Evolutionary conservation across 768 basidiomycete species (phyloP).

Genomic region (Suillus tomentosus): DNA sequence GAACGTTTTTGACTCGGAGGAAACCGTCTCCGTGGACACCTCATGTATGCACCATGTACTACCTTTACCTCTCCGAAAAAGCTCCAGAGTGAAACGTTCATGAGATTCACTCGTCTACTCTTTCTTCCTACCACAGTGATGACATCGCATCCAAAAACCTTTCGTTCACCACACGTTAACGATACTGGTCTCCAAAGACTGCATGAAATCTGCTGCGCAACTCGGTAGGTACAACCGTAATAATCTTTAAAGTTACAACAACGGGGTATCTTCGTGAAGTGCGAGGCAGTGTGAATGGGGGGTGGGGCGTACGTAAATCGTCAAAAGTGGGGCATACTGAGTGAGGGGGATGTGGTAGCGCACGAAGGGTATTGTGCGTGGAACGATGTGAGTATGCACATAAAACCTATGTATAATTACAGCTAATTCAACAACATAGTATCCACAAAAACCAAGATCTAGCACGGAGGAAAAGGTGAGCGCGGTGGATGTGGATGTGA

Average conservation of each 20-base stretch:
- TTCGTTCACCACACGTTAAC: background rate
- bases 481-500: slow-evolving; percentile 26
- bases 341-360: slow-evolving; percentile 23
- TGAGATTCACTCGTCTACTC: background rate
- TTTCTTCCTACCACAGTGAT: background rate
- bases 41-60: background rate
- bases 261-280: slow-evolving; percentile 39
- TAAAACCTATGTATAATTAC: slow-evolving; percentile 29
- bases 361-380: slow-evolving; percentile 22
- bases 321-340: slow-evolving; percentile 30
- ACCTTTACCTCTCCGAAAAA: background rate
- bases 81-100: background rate
- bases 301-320: slow-evolving; percentile 31
- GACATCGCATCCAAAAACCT: background rate
- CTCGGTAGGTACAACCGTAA: slow-evolving; percentile 31
- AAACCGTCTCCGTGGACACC: slow-evolving; percentile 7
- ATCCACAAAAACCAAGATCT: slow-evolving; percentile 38
- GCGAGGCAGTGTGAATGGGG: slow-evolving; percentile 17
- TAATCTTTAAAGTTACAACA: slow-evolving; percentile 32
- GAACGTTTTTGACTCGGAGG: background rate
- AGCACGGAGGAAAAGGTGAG: slow-evolving; percentile 22
- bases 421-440: slow-evolving; percentile 39
- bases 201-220: slow-evolving; percentile 36
- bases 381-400: slow-evolving; percentile 33
- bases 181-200: slow-evolving; percentile 33